These are phyloP conservation scores for Actinomortierella ambigua DNA, from an alignment of 371 early-diverging fungal genomes.

Conservation along the genomic window DNA sequence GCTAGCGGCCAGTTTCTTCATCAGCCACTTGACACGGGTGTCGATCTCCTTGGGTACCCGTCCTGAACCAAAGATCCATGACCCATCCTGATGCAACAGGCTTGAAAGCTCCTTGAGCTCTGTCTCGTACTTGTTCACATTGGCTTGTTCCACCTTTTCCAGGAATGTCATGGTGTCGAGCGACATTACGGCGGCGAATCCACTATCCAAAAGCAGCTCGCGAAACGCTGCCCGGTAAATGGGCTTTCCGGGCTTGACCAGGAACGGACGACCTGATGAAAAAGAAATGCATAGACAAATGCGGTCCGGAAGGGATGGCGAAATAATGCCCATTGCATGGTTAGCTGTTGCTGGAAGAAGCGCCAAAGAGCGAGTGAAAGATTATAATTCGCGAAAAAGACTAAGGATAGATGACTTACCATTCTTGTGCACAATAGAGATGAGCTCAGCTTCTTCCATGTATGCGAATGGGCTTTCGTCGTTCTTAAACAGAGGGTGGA, in stretches of 20 bases:
- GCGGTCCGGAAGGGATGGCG: constrained; percentile 5
- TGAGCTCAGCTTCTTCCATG: constrained; percentile 89
- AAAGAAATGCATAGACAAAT: constrained; percentile 4
- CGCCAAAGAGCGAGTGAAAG: constrained; percentile 8
- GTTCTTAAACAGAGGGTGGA: constrained; percentile 79
- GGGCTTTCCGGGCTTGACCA: constrained; percentile 82
- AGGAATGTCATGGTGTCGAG: constrained; percentile 72
- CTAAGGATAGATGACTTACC: too few species aligned
- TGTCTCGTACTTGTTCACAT: constrained; percentile 71
- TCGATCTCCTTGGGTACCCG: constrained; percentile 61
- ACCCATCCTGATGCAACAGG: constrained; percentile 44
- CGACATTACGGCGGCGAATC: constrained; percentile 82
- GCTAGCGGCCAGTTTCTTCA: constrained; percentile 54
- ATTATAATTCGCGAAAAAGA: too few species aligned
- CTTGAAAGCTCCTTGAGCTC: constrained; percentile 65
- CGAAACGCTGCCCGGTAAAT: constrained; percentile 80
- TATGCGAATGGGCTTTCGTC: constrained; percentile 76
- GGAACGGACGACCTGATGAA: constrained; percentile 70
- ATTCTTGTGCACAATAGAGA: constrained; percentile 72
- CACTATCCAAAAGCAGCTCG: constrained; percentile 68
- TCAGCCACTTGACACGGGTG: constrained; percentile 59
- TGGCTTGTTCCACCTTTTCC: constrained; percentile 67
- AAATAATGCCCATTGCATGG: neutral
- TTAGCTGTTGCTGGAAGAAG: constrained; percentile 1
- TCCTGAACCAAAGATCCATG: constrained; percentile 51